Base-by-base conservation (phyloP, 306 rosid species). In the Dalbergia cochinchinensis region DNA sequence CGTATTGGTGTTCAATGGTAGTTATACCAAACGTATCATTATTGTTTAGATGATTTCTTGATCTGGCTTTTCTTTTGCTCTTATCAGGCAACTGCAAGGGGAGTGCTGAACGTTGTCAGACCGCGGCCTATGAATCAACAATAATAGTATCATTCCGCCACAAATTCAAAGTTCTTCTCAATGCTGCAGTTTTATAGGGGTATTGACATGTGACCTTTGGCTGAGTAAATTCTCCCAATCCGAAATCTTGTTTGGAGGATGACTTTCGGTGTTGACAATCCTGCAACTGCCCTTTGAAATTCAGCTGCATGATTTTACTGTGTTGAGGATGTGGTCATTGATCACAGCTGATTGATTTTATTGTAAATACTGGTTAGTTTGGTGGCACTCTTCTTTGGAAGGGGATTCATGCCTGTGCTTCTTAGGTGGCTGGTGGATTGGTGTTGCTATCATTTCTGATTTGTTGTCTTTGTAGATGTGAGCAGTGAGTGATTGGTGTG, bases 51-150 rank as follows among this genome's bases (percentile, higher is more conserved):
- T 31, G 15, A 61, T 45, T 12, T 59, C 82, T 78, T 33, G 67
- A 41, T 6, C 44, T 10, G 65, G 16, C 69, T 68, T 37, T 68
- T 65, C 47, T 68, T 83, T 69, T 76, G 54, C 44, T 34, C 53
- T 76, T 73, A 65, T 87, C 86, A 92, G 98, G 90, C 98, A 64
- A 95, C 99, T 65, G 99, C 99, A 4, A 90, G 90, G 82, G 97
- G 97, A n/a, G 97, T 88, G 50, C 82, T 94, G 80, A 94, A 94
- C 85, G 96, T 94, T 62, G 97, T 92, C 42, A 83, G 96, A 80
- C 90, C 92, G n/a, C 91, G 90, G n/a, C 98, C 97, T 5, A 71
- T 92, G 83, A 89, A 86, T 84, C 91, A 90, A 60, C 88, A 74
- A 35, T 94, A 90, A 35, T 94, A 90, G 83, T 69, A 74, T 60